phyloP scores from a whole-genome alignment of 345 rosid genomes.

The Arabis hirsuta region DNA sequence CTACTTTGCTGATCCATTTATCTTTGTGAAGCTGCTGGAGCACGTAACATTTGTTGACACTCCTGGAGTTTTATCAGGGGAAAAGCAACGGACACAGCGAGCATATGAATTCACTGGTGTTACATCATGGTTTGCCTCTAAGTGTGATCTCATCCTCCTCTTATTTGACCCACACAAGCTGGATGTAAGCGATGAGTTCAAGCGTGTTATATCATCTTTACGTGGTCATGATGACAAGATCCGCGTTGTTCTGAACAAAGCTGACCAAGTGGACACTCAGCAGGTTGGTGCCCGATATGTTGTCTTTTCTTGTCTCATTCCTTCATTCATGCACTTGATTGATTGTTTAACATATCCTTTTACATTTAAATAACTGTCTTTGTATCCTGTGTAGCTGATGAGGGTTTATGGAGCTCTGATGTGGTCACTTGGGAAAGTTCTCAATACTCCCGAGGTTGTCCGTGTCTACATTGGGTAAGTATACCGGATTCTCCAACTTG shows the following conservation, averaged over 20 bases:
- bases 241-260: constrained; percentile 94
- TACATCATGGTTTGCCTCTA: constrained; percentile 97
- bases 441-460: constrained; percentile 89
- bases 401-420: constrained; percentile 98
- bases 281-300: constrained; percentile 52
- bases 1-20: constrained; percentile 24
- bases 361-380: constrained; percentile 16
- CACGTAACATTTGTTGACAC: constrained; percentile 91
- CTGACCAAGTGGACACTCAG: constrained; percentile 95
- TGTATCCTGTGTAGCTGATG: constrained; percentile 67
- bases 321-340: background rate
- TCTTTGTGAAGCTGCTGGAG: constrained; percentile 73
- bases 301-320: constrained; percentile 12
- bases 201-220: constrained; percentile 88
- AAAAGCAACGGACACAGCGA: constrained; percentile 88
- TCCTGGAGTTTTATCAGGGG: constrained; percentile 96
- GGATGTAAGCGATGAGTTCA: constrained; percentile 96
- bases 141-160: constrained; percentile 95
- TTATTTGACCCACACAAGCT: constrained; percentile 96
- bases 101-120: constrained; percentile 94
- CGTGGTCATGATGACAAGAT: constrained; percentile 97
- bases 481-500: constrained; percentile 2
- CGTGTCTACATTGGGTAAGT: constrained; percentile 95
- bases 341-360: constrained; percentile 10
- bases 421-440: constrained; percentile 99